Percentiles rank a stretch among this genome's conserved stretches.
phyloP scores from a whole-genome alignment of 768 basidiomycete species.

The Xerocomellus dryophilus region DNA sequence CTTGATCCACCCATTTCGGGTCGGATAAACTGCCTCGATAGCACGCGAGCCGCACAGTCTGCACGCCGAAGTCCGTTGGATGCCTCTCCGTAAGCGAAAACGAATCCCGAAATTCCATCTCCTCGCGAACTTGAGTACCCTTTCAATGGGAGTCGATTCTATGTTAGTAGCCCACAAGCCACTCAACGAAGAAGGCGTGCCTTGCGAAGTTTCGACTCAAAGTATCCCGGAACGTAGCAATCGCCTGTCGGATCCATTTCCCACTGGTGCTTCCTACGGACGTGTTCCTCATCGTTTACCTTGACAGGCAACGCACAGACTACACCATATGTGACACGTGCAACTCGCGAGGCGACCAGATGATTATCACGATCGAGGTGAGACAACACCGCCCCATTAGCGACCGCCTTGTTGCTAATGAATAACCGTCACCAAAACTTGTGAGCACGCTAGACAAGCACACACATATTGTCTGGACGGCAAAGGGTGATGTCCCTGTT shows the following conservation, averaged over 20 bases:
- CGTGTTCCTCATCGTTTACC: not conserved
- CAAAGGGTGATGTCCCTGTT: not conserved
- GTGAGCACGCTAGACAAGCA: not conserved
- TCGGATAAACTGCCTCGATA: conserved; percentile 6
- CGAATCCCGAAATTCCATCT: conserved; percentile 9
- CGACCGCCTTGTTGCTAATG: conserved; percentile 6
- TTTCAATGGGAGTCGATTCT: not conserved
- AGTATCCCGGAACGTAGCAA: conserved; percentile 12
- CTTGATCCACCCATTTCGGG: conserved; percentile 11
- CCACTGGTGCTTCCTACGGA: conserved; percentile 8
- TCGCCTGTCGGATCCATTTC: conserved; percentile 7
- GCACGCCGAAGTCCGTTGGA: conserved; percentile 1
- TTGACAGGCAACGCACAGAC: conserved; percentile 5
- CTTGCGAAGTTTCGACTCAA: conserved; percentile 12
- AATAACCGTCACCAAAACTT: not conserved
- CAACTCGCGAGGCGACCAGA: not conserved
- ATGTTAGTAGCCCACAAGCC: not conserved
- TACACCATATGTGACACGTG: conserved; percentile 7
- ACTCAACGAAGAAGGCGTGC: not conserved
- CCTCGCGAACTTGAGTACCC: conserved; percentile 4
- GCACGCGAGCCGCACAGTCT: conserved; percentile 1
- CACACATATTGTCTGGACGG: conserved; percentile 9
- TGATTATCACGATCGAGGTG: not conserved
- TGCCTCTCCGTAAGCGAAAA: conserved; percentile 1
- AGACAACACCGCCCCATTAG: conserved; percentile 10